Evolutionary conservation across 495 filamentous ascomycete species (phyloP).

Genomic region (Podospora pseudocomata): DNA sequence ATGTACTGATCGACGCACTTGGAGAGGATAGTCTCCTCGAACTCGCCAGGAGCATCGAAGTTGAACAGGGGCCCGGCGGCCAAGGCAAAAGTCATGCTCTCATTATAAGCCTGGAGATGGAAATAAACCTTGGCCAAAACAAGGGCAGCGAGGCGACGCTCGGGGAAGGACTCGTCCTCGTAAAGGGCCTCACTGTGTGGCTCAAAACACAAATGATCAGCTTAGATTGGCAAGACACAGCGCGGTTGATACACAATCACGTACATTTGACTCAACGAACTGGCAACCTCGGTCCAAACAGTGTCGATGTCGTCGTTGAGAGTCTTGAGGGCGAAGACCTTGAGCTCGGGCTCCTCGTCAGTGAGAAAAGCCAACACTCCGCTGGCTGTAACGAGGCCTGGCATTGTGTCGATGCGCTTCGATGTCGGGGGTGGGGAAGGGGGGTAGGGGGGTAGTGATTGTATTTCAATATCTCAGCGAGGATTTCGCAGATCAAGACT

Average conservation of each 20-base stretch:
- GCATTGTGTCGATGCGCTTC: conserved; percentile 56
- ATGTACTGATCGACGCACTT: conserved; percentile 99
- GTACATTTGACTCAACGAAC: conserved; percentile 87
- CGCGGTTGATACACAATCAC: conserved; percentile 32
- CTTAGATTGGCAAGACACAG: conserved; percentile 15
- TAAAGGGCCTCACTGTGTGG: conserved; percentile 84
- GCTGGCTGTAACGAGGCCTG: conserved; percentile 87
- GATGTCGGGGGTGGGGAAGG: background rate
- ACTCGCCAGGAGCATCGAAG: conserved; percentile 87
- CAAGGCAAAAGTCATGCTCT: conserved; percentile 97
- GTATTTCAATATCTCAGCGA: conserved; percentile 12
- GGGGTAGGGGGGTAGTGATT: background rate
- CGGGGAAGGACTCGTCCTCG: conserved; percentile 91
- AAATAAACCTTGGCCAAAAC: conserved; percentile 98
- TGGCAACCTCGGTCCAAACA: conserved; percentile 95
- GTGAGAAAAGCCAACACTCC: conserved; percentile 94
- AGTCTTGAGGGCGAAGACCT: conserved; percentile 87
- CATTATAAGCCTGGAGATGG: conserved; percentile 96
- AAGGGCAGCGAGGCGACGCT: conserved; percentile 89
- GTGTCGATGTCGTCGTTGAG: conserved; percentile 94
- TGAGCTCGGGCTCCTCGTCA: conserved; percentile 88
- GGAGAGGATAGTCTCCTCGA: conserved; percentile 97
- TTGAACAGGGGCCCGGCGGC: conserved; percentile 94
- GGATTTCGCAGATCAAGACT: background rate
- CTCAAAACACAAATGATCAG: conserved; percentile 9